Evolutionary conservation across 805 yeast genomes (phyloP).

Genomic region (Torulaspora quercuum): DNA sequence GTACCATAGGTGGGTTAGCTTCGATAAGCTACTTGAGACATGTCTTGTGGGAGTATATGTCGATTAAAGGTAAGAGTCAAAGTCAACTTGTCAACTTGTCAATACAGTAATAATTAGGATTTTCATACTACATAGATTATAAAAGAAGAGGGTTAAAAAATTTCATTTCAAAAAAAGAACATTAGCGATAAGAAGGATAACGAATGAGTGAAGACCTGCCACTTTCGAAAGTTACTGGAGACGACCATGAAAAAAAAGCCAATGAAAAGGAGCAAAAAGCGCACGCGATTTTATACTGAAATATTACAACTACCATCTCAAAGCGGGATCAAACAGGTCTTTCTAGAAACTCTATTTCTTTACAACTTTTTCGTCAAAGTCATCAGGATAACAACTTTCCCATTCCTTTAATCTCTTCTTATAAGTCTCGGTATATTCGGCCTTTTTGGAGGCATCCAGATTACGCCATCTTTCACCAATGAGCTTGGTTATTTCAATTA

Average conservation of each 20-base stretch:
- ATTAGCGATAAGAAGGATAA: too few species aligned
- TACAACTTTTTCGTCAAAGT: conserved; percentile 22
- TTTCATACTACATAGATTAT: conserved; percentile 1
- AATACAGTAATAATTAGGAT: too few species aligned
- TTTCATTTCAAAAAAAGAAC: too few species aligned
- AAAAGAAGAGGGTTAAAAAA: background rate
- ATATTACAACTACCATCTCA: conserved; percentile 3
- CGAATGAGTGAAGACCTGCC: too few species aligned
- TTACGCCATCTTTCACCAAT: conserved; percentile 36
- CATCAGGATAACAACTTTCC: conserved; percentile 38
- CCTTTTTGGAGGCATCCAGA: conserved; percentile 29
- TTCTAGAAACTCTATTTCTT: conserved; percentile 6
- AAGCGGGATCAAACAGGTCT: too few species aligned
- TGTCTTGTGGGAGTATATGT: conserved; percentile 65
- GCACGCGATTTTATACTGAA: background rate
- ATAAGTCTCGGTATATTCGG: conserved; percentile 36
- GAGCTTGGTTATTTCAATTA: conserved; percentile 35
- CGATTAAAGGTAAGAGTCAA: conserved; percentile 10
- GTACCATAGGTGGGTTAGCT: conserved; percentile 80
- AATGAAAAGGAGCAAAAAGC: too few species aligned
- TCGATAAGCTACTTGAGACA: conserved; percentile 70
- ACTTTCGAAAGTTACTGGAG: too few species aligned
- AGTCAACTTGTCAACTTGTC: too few species aligned
- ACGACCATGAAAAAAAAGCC: too few species aligned
- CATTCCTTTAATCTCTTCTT: conserved; percentile 39